These are phyloP conservation scores for Wolfiporia cocos DNA, from an alignment of 1,284 basidiomycete species.

Conservation along the genomic window DNA sequence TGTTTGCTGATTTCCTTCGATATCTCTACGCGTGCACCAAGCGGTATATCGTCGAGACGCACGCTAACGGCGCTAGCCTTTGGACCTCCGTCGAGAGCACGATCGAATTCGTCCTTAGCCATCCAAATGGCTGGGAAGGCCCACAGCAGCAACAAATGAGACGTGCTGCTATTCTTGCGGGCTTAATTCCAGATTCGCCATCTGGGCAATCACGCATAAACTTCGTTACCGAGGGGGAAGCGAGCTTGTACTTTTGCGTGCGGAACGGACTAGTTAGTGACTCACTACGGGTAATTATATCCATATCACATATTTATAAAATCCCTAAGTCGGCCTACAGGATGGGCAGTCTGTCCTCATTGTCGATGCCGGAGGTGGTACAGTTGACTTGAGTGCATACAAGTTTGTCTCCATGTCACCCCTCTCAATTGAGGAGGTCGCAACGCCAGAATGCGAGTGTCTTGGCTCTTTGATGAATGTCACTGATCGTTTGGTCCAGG, in stretches of 20 bases:
- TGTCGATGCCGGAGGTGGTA: conserved; percentile 56
- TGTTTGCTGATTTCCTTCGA: conserved; percentile 46
- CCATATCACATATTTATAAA: neutral
- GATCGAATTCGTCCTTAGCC: conserved; percentile 32
- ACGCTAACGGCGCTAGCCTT: conserved; percentile 34
- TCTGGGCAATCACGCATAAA: conserved; percentile 31
- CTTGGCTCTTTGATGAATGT: neutral
- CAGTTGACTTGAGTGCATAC: conserved; percentile 49
- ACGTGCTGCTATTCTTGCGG: conserved; percentile 27
- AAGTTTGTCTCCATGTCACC: conserved; percentile 19
- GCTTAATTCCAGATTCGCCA: conserved; percentile 25
- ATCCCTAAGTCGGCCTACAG: too few species aligned
- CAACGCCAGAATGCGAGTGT: conserved; percentile 34
- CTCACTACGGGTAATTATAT: conserved; percentile 21
- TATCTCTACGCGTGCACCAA: conserved; percentile 41
- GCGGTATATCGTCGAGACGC: conserved; percentile 42
- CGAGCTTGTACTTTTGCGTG: conserved; percentile 42
- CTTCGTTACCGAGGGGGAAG: conserved; percentile 46
- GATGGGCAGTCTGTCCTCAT: conserved; percentile 39
- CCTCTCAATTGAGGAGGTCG: conserved; percentile 30
- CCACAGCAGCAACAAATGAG: conserved; percentile 34
- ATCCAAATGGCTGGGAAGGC: conserved; percentile 43
- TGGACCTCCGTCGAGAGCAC: conserved; percentile 29
- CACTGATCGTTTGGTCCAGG: conserved; percentile 11
- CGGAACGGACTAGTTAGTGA: conserved; percentile 30